Percentiles rank a stretch among this genome's conserved stretches.
Conservation (phyloP, 192 early-diverging fungal genomes). For the Mortierella antarctica region DNA sequence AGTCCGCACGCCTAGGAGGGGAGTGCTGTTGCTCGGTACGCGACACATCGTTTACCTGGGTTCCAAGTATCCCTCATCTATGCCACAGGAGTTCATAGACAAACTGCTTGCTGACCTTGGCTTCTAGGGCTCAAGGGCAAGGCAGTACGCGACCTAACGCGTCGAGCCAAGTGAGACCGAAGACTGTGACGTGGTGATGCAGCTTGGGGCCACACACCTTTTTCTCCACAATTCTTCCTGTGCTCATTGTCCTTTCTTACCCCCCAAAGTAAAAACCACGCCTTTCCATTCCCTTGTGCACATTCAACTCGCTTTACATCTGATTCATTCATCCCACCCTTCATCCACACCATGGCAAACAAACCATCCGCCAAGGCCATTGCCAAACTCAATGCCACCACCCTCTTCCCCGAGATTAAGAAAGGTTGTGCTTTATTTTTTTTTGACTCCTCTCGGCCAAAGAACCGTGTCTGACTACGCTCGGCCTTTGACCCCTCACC, state of each 20-base stretch:
- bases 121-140: not conserved
- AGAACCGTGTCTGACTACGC: not conserved
- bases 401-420: slow-evolving; percentile 52
- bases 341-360: slow-evolving; percentile 42
- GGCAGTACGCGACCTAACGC: too few species aligned
- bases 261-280: not conserved
- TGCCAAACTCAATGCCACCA: slow-evolving; percentile 50
- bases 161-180: too few species aligned
- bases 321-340: not conserved
- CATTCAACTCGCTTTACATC: not conserved
- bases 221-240: slow-evolving; percentile 2
- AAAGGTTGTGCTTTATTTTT: slow-evolving; percentile 16
- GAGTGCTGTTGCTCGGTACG: too few species aligned
- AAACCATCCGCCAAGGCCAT: slow-evolving; percentile 47
- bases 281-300: not conserved
- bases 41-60: too few species aligned
- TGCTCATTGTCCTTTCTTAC: not conserved
- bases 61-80: too few species aligned
- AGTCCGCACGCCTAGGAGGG: too few species aligned
- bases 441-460: not conserved
- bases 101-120: too few species aligned
- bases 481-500: not conserved
- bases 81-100: too few species aligned
- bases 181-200: too few species aligned
- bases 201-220: not conserved